phyloP scores from a whole-genome alignment of 768 basidiomycete genomes.

The Aureoboletus auriporus region DNA sequence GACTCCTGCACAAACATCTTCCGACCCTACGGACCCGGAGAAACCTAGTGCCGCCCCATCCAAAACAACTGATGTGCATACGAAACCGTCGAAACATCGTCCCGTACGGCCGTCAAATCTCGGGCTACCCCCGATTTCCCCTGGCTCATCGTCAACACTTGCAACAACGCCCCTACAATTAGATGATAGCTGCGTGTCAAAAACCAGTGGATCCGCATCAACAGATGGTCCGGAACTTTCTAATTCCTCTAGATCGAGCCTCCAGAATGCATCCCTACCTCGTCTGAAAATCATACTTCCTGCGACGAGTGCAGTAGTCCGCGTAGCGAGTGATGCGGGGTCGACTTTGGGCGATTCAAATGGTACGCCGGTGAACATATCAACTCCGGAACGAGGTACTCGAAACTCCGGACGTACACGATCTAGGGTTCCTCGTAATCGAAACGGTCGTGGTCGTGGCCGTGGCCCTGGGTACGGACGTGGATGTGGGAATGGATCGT shows the following conservation, averaged over 20 bases:
- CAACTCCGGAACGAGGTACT: not conserved
- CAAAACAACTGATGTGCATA: not conserved
- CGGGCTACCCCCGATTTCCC: not conserved
- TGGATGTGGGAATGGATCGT: no score
- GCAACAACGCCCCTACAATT: not conserved
- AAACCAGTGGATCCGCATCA: not conserved
- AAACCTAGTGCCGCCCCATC: not conserved
- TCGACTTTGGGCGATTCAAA: not conserved
- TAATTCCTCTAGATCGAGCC: not conserved
- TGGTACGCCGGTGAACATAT: not conserved
- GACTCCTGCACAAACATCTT: not conserved
- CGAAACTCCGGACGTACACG: not conserved
- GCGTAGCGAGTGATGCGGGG: not conserved
- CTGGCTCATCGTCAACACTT: not conserved
- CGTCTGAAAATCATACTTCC: slow-evolving; percentile 6
- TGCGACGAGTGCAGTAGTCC: not conserved
- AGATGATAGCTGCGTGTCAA: not conserved
- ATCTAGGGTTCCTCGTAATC: not conserved
- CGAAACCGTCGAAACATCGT: slow-evolving; percentile 1
- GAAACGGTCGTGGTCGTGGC: no score
- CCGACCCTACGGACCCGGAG: not conserved
- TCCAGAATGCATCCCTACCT: not conserved
- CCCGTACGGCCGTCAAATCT: slow-evolving; percentile 15
- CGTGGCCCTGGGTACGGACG: no score
- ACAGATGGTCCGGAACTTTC: not conserved